These are phyloP conservation scores for Neoscytalidium dimidiatum DNA, from an alignment of 2,329 filamentous ascomycete genomes.

Conservation along the genomic window DNA sequence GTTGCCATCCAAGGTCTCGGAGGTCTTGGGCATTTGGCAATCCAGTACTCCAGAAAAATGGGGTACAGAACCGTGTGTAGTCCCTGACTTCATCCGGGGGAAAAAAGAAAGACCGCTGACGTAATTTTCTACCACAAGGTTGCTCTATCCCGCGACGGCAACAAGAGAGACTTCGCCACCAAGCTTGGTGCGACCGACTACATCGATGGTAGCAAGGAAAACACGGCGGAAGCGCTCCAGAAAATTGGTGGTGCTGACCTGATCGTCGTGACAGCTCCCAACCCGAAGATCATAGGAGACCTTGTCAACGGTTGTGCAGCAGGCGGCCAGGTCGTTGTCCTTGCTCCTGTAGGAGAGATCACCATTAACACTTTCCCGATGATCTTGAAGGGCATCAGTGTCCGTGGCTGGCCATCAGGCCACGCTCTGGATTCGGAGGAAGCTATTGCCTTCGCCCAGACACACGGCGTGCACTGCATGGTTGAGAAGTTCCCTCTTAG, in stretches of 20 bases:
- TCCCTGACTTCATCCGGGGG: no score
- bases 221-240: conserved; percentile 52
- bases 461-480: conserved; percentile 53
- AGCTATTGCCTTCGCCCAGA: conserved; percentile 52
- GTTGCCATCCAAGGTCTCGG: conserved; percentile 57
- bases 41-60: conserved; percentile 56
- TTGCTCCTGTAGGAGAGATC: conserved; percentile 54
- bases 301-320: conserved; percentile 57
- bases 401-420: conserved; percentile 56
- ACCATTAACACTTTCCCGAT: conserved; percentile 45
- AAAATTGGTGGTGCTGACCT: conserved; percentile 63
- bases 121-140: conserved; percentile 26
- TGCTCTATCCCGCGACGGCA: conserved; percentile 50
- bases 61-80: conserved; percentile 48
- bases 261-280: conserved; percentile 65
- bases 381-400: conserved; percentile 49
- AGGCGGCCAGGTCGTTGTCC: conserved; percentile 61
- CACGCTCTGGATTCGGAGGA: conserved; percentile 57
- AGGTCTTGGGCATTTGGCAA: conserved; percentile 54
- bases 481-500: conserved; percentile 56
- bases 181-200: conserved; percentile 60
- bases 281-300: conserved; percentile 55
- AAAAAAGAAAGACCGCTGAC: no score
- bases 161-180: conserved; percentile 57
- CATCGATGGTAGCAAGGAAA: conserved; percentile 55